A percentile compares a stretch with the other conserved stretches of the same genome.
phyloP scores from a whole-genome alignment of 352 stramenopile species.

The Pythium folliculosum region DNA sequence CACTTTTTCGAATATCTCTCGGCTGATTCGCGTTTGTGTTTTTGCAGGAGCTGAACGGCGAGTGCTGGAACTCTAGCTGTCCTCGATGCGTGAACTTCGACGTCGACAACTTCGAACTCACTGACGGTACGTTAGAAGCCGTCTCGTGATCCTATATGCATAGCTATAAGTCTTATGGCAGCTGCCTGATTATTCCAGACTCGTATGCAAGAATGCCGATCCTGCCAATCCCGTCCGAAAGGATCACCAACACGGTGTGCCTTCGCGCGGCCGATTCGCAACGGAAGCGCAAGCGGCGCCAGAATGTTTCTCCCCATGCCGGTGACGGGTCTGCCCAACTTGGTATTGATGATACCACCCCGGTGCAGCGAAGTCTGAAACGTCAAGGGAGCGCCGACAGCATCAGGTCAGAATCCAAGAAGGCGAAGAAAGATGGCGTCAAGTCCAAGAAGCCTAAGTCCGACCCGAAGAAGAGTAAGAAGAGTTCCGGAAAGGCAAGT shows the following conservation, averaged over 20 bases:
- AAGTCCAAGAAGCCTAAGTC: constrained; percentile 41
- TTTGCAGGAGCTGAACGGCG: constrained; percentile 51
- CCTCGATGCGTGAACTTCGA: constrained; percentile 73
- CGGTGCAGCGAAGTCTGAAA: constrained; percentile 13
- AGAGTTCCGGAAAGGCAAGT: constrained; percentile 30
- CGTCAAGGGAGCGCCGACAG: constrained; percentile 25
- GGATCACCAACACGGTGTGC: constrained; percentile 57
- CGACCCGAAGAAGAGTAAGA: constrained; percentile 43
- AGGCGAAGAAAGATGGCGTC: constrained; percentile 39
- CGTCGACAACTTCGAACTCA: constrained; percentile 50
- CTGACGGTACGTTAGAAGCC: constrained; percentile 23
- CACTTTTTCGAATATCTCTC: too few species aligned
- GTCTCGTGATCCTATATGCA: background rate
- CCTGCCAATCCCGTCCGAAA: constrained; percentile 48
- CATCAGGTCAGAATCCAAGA: constrained; percentile 37
- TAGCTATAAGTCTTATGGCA: background rate
- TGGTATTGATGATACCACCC: constrained; percentile 1
- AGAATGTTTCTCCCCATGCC: constrained; percentile 13
- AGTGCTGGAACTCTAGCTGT: constrained; percentile 80
- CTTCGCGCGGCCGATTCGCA: constrained; percentile 35
- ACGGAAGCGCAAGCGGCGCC: constrained; percentile 57
- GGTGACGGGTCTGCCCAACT: background rate
- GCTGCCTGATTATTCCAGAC: constrained; percentile 12
- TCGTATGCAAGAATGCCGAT: constrained; percentile 59
- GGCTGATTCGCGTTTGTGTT: background rate